These are phyloP conservation scores for Pseudocercospora vitis DNA, from an alignment of 2,329 filamentous ascomycete species.

Conservation along the genomic window DNA sequence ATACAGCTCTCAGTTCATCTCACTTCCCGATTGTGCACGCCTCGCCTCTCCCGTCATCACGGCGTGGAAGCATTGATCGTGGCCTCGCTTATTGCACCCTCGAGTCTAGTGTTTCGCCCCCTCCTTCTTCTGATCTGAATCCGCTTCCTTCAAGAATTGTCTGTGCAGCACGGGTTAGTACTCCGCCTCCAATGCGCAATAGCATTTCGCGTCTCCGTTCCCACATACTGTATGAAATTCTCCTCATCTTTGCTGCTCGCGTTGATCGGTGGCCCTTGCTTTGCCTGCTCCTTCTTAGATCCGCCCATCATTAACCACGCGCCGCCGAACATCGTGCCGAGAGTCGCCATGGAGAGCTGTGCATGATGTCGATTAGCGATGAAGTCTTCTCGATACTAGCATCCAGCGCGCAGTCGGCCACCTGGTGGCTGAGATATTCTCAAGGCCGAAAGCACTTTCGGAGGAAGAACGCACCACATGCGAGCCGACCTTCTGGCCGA, in stretches of 20 bases:
- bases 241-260: slow-evolving; percentile 67
- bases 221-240: slow-evolving; percentile 65
- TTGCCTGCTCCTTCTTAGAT: slow-evolving; percentile 49
- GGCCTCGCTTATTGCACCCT: neutral
- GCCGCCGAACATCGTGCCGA: slow-evolving; percentile 50
- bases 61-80: neutral
- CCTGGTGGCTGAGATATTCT: too few species aligned
- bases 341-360: slow-evolving; percentile 62
- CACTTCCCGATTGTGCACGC: neutral
- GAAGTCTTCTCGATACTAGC: too few species aligned
- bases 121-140: slow-evolving; percentile 22
- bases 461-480: slow-evolving; percentile 48
- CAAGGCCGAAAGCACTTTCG: neutral
- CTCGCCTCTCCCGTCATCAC: neutral
- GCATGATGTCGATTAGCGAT: neutral
- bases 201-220: neutral
- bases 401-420: too few species aligned
- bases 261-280: slow-evolving; percentile 59
- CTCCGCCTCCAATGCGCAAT: neutral
- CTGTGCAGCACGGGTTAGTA: slow-evolving; percentile 6
- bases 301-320: slow-evolving; percentile 48
- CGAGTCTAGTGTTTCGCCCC: slow-evolving; percentile 20
- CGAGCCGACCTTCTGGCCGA: slow-evolving; percentile 55
- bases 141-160: slow-evolving; percentile 29
- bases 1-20: slow-evolving; percentile 6